These are phyloP conservation scores for Posidonia australis DNA, from an alignment of 106 monocot species.

Conservation along the genomic window DNA sequence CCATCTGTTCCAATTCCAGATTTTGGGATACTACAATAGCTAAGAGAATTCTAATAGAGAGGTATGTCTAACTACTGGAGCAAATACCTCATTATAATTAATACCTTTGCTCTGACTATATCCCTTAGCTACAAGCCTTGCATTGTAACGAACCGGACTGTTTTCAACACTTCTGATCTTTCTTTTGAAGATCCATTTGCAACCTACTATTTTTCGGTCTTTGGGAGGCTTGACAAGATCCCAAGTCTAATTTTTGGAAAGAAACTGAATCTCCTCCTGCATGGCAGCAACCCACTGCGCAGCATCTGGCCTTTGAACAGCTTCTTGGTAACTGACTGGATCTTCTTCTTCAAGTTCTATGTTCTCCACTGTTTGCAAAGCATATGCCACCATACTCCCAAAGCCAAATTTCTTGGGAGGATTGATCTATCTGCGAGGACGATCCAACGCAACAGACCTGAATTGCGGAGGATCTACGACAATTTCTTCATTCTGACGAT, in stretches of 20 bases:
- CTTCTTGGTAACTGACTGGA: neutral
- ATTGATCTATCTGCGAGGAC: neutral
- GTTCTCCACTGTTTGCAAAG: neutral
- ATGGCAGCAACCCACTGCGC: neutral
- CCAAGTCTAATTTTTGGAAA: neutral
- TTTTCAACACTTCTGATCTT: neutral
- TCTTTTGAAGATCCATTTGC: no score
- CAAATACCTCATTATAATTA: neutral
- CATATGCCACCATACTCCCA: neutral
- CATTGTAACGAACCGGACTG: neutral
- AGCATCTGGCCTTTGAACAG: neutral
- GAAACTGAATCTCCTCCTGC: neutral
- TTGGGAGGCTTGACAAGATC: neutral
- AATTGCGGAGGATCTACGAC: neutral
- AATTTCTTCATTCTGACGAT: no score
- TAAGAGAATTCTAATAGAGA: neutral
- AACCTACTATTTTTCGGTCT: neutral
- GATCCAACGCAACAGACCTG: neutral
- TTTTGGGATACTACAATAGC: neutral
- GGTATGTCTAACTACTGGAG: neutral
- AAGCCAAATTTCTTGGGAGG: neutral
- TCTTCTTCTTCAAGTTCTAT: neutral
- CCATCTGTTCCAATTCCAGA: neutral
- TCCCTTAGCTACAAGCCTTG: neutral
- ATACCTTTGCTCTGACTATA: neutral